Percentiles rank a stretch among this genome's conserved stretches.
phyloP scores from a whole-genome alignment of 1,139 yeast genomes.

The Yamadazyma sp. region DNA sequence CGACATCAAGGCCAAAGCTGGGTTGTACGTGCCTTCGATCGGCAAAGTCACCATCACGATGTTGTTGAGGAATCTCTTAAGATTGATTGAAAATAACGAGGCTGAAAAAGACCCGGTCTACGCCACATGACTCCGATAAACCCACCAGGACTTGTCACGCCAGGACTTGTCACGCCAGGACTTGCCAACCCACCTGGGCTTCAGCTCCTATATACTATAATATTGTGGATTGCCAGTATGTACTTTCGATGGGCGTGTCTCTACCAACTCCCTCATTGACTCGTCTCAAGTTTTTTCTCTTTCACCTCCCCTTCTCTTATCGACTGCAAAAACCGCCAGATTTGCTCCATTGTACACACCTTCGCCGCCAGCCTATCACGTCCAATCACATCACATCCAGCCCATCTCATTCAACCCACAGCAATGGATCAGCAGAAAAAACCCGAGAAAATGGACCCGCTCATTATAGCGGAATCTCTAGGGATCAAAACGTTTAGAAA shows the following conservation, averaged over 20 bases:
- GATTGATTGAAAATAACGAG: constrained; percentile 58
- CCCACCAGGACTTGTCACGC: no score
- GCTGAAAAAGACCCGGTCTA: neutral
- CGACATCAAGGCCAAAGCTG: constrained; percentile 77
- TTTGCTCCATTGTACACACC: no score
- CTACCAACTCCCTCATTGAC: constrained; percentile 4
- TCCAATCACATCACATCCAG: no score
- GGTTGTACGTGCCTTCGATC: constrained; percentile 89
- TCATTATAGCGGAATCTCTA: constrained; percentile 68
- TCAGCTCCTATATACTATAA: neutral
- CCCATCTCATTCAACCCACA: no score
- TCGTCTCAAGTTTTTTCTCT: constrained; percentile 3
- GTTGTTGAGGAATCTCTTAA: constrained; percentile 82
- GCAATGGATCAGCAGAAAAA: constrained; percentile 10
- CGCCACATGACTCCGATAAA: no score
- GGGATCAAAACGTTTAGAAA: constrained; percentile 74
- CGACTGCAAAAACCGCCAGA: constrained; percentile 2
- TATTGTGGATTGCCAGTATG: no score
- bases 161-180: no score
- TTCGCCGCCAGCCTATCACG: no score
- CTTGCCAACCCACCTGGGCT: neutral
- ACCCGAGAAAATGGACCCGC: constrained; percentile 53
- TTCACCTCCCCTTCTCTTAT: neutral
- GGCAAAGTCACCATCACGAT: constrained; percentile 96
- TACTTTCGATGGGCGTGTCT: no score